Percentiles rank a stretch among this genome's conserved stretches.
Conservation (phyloP, 2,329 filamentous ascomycete species). For the Xylariaceae sp. region DNA sequence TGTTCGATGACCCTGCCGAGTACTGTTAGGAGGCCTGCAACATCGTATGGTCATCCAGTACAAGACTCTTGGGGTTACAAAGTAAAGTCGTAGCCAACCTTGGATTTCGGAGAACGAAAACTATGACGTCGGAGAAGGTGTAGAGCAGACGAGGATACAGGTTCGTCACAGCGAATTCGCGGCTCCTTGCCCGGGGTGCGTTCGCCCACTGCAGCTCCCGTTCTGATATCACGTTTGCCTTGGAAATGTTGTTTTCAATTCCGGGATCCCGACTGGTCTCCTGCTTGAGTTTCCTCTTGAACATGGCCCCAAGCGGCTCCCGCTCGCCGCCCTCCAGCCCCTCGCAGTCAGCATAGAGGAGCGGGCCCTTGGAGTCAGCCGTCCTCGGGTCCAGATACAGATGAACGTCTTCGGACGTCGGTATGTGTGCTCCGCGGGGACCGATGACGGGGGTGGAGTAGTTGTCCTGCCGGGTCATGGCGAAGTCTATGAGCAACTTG, state of each 20-base stretch:
- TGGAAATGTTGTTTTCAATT: neutral
- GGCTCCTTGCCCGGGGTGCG: conserved; percentile 11
- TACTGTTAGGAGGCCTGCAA: no score
- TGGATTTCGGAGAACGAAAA: conserved; percentile 30
- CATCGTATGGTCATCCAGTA: neutral
- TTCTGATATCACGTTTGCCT: conserved; percentile 4
- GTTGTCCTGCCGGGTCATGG: conserved; percentile 10
- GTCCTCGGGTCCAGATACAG: conserved; percentile 37
- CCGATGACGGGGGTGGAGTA: conserved; percentile 28
- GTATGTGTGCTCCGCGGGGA: conserved; percentile 28
- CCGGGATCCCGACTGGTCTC: no score
- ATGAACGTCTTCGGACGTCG: conserved; percentile 39
- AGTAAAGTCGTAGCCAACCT: conserved; percentile 16
- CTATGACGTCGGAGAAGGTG: conserved; percentile 33
- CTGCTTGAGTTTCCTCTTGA: no score
- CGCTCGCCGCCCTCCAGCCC: conserved; percentile 37
- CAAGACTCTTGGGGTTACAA: neutral
- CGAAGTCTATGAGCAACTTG: conserved; percentile 32
- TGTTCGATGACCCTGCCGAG: neutral
- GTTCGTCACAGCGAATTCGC: conserved; percentile 27
- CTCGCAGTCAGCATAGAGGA: conserved; percentile 42
- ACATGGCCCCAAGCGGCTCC: conserved; percentile 6
- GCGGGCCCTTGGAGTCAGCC: conserved; percentile 24
- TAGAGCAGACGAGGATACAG: conserved; percentile 33
- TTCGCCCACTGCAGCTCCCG: conserved; percentile 19